Evolutionary conservation across 352 stramenopile genomes (phyloP), one percentile per base, ranked within the genome.

Genomic region (Pythium coloratum): DNA sequence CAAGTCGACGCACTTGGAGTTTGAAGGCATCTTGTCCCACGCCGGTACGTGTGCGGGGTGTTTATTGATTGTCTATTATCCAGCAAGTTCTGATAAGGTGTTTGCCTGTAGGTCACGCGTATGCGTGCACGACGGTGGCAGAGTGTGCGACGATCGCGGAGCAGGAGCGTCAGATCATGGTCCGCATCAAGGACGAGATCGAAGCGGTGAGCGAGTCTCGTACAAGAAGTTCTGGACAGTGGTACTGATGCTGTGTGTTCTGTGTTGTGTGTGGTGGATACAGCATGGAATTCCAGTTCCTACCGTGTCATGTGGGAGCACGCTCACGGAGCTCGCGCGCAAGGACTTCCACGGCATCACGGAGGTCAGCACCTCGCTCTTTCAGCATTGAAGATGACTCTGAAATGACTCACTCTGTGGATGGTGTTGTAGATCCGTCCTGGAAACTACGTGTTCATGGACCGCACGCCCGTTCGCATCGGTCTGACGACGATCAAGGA

Each of bases 371-470:
- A 57, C 9, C 2, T 7, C 28, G 51, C 32, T n/a, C 9, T 53
- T 18, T 61, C 0, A 24, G 20, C 57, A 4, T 46, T 28, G 58
- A 33, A 53, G 1, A 30, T 24, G n/a, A 6, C 20, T 24, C 9
- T 14, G 20, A 14, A 16, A 14, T 32, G 6, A 16, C 46, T 53
- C 4, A 53, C 20, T 53, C n/a, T 53, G 24, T 53, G n/a, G 20
- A 24, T 16, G 2, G 8, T 18, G 18, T 30, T 55, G 20, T 28
- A 89, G 75, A 86, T 91, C 56, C 84, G 82, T 7, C 81, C 82
- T 13, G 84, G 82, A 32, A 92, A 91, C 70, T 91, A 90, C 49
- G 77, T 91, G 10, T 92, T 92, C 57, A 64, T 89, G 13, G 84
- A 92, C 59, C 84, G 84, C 58, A 92, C 84, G 18, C 84, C 84